Conservation (phyloP, 345 rosid species). For the Mercurialis annua region DNA sequence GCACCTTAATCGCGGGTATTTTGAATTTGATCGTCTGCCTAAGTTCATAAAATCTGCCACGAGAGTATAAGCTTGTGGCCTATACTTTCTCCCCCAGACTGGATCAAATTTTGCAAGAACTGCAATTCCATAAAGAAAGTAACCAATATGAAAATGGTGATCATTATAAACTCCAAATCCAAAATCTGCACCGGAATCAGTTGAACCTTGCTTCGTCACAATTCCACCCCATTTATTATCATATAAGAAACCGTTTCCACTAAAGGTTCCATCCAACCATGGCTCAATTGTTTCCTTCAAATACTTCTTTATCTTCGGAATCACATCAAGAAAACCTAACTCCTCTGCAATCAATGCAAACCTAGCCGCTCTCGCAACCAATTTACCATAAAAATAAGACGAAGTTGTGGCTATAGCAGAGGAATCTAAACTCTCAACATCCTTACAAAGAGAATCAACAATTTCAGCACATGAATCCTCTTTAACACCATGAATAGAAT, state of each 20-base stretch:
- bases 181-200: slow-evolving; percentile 69
- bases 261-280: slow-evolving; percentile 74
- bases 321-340: slow-evolving; percentile 54
- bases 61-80: slow-evolving; percentile 68
- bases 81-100: slow-evolving; percentile 76
- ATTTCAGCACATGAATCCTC: slow-evolving; percentile 52
- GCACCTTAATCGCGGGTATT: slow-evolving; percentile 67
- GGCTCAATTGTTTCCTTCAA: slow-evolving; percentile 74
- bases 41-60: slow-evolving; percentile 78
- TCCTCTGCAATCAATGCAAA: slow-evolving; percentile 84
- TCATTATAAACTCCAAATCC: slow-evolving; percentile 77
- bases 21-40: slow-evolving; percentile 43
- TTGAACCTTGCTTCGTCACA: slow-evolving; percentile 57
- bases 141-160: slow-evolving; percentile 85
- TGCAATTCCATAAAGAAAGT: slow-evolving; percentile 80
- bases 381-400: slow-evolving; percentile 72
- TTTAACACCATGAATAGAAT: slow-evolving; percentile 58
- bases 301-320: slow-evolving; percentile 56
- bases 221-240: slow-evolving; percentile 88
- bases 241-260: slow-evolving; percentile 66
- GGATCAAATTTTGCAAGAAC: slow-evolving; percentile 80
- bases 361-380: slow-evolving; percentile 84
- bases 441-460: slow-evolving; percentile 53
- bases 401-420: slow-evolving; percentile 46
- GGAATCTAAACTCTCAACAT: slow-evolving; percentile 53